Percentiles rank a stretch among this genome's conserved stretches.
Conservation (phyloP, 2,329 filamentous ascomycete species). For the Hansfordia pulvinata region DNA sequence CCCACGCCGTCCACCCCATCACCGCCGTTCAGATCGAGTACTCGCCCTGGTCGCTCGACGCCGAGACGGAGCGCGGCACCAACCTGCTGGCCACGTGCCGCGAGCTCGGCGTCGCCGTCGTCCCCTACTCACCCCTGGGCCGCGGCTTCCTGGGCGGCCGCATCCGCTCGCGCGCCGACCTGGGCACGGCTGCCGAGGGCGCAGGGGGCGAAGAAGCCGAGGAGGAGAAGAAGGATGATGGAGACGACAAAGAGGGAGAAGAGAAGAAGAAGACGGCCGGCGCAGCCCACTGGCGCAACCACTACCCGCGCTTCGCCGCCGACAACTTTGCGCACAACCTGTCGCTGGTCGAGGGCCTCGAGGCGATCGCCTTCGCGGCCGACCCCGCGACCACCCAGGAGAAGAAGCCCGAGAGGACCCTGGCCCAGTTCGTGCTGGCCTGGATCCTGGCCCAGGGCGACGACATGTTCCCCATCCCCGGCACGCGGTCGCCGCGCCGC, state of each 20-base stretch:
- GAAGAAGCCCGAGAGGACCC: no score
- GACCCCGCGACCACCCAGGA: no score
- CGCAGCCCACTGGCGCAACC: no score
- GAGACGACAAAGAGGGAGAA: no score
- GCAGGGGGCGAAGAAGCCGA: no score
- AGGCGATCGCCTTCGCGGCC: constrained; percentile 36
- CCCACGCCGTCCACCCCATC: constrained; percentile 33
- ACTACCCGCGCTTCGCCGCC: constrained; percentile 30
- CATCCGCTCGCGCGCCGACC: constrained; percentile 28
- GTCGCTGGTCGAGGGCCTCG: constrained; percentile 34
- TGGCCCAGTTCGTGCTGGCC: constrained; percentile 45
- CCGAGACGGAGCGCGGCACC: constrained; percentile 35
- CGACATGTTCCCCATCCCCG: constrained; percentile 45
- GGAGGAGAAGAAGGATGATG: no score
- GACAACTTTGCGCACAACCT: constrained; percentile 44
- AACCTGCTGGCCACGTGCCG: constrained; percentile 37
- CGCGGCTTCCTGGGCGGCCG: constrained; percentile 41
- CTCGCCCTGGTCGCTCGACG: constrained; percentile 38
- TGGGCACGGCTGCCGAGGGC: no score
- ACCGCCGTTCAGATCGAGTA: constrained; percentile 40
- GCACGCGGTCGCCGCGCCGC: no score
- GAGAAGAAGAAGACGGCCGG: constrained; percentile 33
- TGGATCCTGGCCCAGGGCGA: constrained; percentile 49
- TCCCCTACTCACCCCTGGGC: constrained; percentile 47
- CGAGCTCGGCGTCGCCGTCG: constrained; percentile 42